Percentiles rank a stretch among this genome's conserved stretches.
These are phyloP conservation scores for Xylaria curta DNA, from an alignment of 495 filamentous ascomycete species.

Conservation along the genomic window DNA sequence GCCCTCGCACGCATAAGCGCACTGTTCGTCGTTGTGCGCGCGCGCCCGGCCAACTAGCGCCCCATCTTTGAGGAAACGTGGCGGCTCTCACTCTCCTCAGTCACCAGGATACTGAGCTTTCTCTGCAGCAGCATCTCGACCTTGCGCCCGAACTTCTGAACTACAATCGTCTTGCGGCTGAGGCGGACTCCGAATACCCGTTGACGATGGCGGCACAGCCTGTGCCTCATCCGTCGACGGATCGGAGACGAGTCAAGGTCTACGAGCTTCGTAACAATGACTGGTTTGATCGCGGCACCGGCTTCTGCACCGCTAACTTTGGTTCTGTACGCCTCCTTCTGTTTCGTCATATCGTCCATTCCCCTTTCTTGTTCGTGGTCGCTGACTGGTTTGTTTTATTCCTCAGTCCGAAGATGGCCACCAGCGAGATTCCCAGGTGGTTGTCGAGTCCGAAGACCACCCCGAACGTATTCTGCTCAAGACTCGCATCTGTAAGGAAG, in stretches of 20 bases:
- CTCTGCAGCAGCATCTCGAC: conserved; percentile 53
- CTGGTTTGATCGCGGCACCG: conserved; percentile 97
- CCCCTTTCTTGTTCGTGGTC: conserved; percentile 7
- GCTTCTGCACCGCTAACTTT: conserved; percentile 86
- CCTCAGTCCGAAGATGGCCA: conserved; percentile 52
- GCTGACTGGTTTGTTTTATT: conserved; percentile 30
- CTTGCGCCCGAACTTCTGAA: conserved; percentile 47
- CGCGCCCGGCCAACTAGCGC: conserved; percentile 38
- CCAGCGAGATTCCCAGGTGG: conserved; percentile 78
- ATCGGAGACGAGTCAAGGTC: conserved; percentile 97
- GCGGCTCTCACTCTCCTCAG: conserved; percentile 55
- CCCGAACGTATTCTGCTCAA: conserved; percentile 82
- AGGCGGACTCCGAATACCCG: conserved; percentile 49
- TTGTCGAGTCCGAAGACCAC: conserved; percentile 92
- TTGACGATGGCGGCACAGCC: conserved; percentile 83
- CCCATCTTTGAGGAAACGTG: conserved; percentile 45
- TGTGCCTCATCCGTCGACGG: conserved; percentile 78
- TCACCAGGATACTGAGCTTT: conserved; percentile 52
- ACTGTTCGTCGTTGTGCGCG: conserved; percentile 42
- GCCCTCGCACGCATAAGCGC: not conserved
- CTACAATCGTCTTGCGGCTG: conserved; percentile 43
- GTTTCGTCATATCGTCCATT: conserved; percentile 21
- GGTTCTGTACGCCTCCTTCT: conserved; percentile 68
- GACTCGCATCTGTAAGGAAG: conserved; percentile 89
- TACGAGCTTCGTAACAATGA: conserved; percentile 98